Conservation (phyloP, 345 rosid genomes). For the Geranium rotundifolium region DNA sequence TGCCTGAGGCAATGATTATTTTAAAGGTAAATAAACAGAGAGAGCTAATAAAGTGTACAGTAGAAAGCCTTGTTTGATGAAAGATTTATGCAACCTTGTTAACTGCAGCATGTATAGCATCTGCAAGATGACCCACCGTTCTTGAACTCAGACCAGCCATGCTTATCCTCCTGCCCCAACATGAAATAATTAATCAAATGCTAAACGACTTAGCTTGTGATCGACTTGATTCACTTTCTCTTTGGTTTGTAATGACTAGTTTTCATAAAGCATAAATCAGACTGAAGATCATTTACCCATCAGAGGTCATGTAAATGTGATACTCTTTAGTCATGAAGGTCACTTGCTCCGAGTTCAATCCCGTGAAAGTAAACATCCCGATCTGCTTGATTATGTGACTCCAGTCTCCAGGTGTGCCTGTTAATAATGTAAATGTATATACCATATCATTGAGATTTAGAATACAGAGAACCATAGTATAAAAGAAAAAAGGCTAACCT, state of each 20-base stretch:
- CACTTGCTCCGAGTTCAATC: slow-evolving; percentile 19
- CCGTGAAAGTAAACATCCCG: slow-evolving; percentile 22
- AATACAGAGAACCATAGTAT: too few species aligned
- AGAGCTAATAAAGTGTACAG: too few species aligned
- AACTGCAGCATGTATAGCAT: slow-evolving; percentile 29
- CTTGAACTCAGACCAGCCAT: slow-evolving; percentile 28
- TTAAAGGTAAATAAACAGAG: too few species aligned
- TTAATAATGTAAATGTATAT: background rate
- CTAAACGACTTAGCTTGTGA: too few species aligned
- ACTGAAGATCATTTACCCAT: slow-evolving; percentile 8
- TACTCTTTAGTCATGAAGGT: slow-evolving; percentile 16
- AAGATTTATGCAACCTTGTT: slow-evolving; percentile 8
- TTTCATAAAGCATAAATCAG: too few species aligned
- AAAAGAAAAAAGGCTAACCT: slow-evolving; percentile 20
- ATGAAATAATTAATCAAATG: background rate
- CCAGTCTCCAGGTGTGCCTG: slow-evolving; percentile 23
- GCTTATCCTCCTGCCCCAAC: slow-evolving; percentile 32
- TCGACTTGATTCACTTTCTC: too few species aligned
- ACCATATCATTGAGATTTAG: too few species aligned
- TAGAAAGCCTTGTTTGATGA: too few species aligned
- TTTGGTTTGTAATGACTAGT: too few species aligned
- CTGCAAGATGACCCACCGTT: slow-evolving; percentile 29
- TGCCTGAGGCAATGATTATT: too few species aligned
- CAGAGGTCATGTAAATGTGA: slow-evolving; percentile 20
- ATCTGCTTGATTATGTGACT: slow-evolving; percentile 24